Base-by-base conservation (phyloP, 176 grass and related monocot genomes). In the Bolboschoenus planiculmis region DNA sequence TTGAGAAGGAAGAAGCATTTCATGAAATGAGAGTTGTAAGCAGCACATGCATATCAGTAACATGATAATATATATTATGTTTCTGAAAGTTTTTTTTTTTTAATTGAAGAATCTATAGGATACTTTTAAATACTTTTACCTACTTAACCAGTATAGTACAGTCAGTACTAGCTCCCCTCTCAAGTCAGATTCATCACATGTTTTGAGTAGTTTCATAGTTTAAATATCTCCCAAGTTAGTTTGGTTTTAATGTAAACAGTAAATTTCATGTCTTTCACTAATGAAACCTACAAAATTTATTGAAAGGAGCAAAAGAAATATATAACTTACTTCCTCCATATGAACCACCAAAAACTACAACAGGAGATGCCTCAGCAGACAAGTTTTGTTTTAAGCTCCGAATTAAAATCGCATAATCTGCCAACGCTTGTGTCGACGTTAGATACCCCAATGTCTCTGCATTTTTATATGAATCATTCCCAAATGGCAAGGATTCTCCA, bases 361-460 rank as follows among this genome's bases (percentile, higher is more conserved):
- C 92, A 2, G 95, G 95, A 7, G 95, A 87, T 79, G 86, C 87
- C 31, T 88, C 89, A 21, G 87, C 92, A 11, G 90, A 93, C 68
- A 97, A 88, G 66, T 97, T 94, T 1, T 87, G 65, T 83, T 94
- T 97, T 37, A 97, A 88, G 84, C 92, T 94, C 65, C 88, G 85
- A 82, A 97, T 88, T 76, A 97, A 88, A 29, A 94, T 0, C 54
- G 95, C 95, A 82, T 85, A 97, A 88, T 97, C 95, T 23, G 95
- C 95, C 36, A 97, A 85, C 21, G 95, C 95, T 90, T 97, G 95
- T 21, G 95, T 98, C 39, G 95, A 98, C 16, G 95, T 98, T 39
- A 98, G 74, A 84, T 95, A 98, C 10, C 92, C 95, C 74, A 98
- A 75, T 50, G 35, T 93, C 37, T 87, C 84, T 3, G 89, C 67